Conservation (phyloP, 345 rosid species). For the Lumnitzera racemosa region DNA sequence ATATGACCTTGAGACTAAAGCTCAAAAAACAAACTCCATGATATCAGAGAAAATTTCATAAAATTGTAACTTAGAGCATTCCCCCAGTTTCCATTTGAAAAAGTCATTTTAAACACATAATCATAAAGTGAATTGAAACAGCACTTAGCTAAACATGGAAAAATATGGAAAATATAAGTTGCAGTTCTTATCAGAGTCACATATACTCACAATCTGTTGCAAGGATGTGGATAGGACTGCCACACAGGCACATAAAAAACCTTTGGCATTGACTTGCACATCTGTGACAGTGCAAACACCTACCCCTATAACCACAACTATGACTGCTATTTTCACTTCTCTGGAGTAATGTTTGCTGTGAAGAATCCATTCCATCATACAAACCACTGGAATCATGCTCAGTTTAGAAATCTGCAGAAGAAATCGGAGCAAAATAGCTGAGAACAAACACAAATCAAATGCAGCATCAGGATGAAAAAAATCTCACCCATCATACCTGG, state of each 20-base stretch:
- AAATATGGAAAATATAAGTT: too few relatives aligned
- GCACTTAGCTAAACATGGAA: too few relatives aligned
- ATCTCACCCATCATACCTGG: conserved; percentile 31
- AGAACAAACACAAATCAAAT: not conserved
- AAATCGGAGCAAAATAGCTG: conserved; percentile 2
- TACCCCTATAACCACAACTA: conserved; percentile 87
- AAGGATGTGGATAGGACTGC: conserved; percentile 85
- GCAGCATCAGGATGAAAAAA: not conserved
- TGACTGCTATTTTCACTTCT: conserved; percentile 71
- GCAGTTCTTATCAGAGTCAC: not conserved
- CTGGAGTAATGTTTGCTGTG: conserved; percentile 70
- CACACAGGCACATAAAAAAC: conserved; percentile 78
- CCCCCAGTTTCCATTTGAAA: too few relatives aligned
- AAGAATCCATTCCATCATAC: conserved; percentile 91
- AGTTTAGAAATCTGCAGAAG: conserved; percentile 73
- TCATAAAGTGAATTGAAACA: not conserved
- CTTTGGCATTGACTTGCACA: conserved; percentile 90
- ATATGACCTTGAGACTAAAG: too few relatives aligned
- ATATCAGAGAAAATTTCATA: too few relatives aligned
- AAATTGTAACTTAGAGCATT: too few relatives aligned
- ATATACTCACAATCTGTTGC: conserved; percentile 83
- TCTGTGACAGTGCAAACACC: conserved; percentile 96
- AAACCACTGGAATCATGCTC: conserved; percentile 97
- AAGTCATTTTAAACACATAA: too few relatives aligned
- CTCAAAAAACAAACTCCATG: too few relatives aligned